Base-by-base conservation (phyloP, 768 basidiomycete species). In the Chalciporus pseudorubinellus region DNA sequence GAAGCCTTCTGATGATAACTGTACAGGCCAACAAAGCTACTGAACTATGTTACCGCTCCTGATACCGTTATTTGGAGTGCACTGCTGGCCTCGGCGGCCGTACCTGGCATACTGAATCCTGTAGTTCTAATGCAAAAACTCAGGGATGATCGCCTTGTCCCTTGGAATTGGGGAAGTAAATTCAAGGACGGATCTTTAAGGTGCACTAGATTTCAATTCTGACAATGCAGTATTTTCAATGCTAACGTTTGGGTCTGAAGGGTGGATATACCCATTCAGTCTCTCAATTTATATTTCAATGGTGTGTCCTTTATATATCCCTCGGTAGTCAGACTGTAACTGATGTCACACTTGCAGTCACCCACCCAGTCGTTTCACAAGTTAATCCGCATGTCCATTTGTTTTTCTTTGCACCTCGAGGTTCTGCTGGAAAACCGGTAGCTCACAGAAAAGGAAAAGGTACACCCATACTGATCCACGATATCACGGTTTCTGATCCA, bases 21-120 rank as follows among this genome's bases (percentile, higher is more conserved):
- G 5, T 36, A 52, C 54, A 93, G 91, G 12, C 97, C 97, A 2
- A 98, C 97, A 2, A 98, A 98, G 69, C 72, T 99, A 3, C 75
- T 99, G 11, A 99, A 98, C 66, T 93, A 97, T 63, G 81, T 98
- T 55, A 95, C 93, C 18, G 89, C 94, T n/a, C 97, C 97, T 0
- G 90, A 98, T 66, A 89, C 87, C 3, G 74, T 90, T 18, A 88
- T 90, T 48, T 91, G 87, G 88, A 85, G 81, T 39, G 86, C 87
- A 3, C 60, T 90, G 33, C 71, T 95, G 38, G 92, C 93, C 6
- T 93, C 92, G 5, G 94, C 95, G 3, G 95, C 95, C 20, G 95
- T 97, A 2, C 95, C 95, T 0, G 93, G 95, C 0, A 95, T 98
- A 58, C 68, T 98, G 38, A 95, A 97, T 59, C 93, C 95, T 5